Evolutionary conservation across 345 rosid species (phyloP).

Genomic region (Lumnitzera racemosa): DNA sequence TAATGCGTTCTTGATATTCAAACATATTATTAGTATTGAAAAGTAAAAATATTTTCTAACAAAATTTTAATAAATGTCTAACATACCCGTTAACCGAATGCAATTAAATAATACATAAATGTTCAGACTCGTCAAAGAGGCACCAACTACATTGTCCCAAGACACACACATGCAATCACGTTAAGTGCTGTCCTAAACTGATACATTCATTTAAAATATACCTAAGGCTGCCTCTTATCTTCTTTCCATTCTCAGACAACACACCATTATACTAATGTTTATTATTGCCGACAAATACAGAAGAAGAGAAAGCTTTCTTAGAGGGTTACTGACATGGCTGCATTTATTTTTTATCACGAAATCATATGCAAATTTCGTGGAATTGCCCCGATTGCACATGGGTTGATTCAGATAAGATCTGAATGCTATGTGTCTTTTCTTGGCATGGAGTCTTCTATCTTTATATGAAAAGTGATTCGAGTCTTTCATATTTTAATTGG

Average conservation of each 20-base stretch:
- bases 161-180: slow-evolving; percentile 7
- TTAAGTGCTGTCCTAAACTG: not conserved
- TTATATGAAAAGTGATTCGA: too few relatives aligned
- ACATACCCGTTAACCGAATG: too few relatives aligned
- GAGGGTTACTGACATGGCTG: not conserved
- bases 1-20: too few relatives aligned
- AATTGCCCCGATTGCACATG: slow-evolving; percentile 1
- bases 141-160: not conserved
- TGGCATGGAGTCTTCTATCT: too few relatives aligned
- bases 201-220: not conserved
- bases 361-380: slow-evolving; percentile 5
- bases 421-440: not conserved
- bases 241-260: not conserved
- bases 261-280: not conserved
- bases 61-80: too few relatives aligned
- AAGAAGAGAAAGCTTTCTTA: not conserved
- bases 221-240: slow-evolving; percentile 4
- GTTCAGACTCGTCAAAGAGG: not conserved
- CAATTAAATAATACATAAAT: not conserved
- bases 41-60: too few relatives aligned
- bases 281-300: slow-evolving; percentile 6
- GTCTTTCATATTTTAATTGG: too few relatives aligned
- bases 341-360: not conserved
- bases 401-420: slow-evolving; percentile 7
- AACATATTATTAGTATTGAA: too few relatives aligned